phyloP scores from a whole-genome alignment of 2,329 filamentous ascomycete species.

The Ophiostoma montium region DNA sequence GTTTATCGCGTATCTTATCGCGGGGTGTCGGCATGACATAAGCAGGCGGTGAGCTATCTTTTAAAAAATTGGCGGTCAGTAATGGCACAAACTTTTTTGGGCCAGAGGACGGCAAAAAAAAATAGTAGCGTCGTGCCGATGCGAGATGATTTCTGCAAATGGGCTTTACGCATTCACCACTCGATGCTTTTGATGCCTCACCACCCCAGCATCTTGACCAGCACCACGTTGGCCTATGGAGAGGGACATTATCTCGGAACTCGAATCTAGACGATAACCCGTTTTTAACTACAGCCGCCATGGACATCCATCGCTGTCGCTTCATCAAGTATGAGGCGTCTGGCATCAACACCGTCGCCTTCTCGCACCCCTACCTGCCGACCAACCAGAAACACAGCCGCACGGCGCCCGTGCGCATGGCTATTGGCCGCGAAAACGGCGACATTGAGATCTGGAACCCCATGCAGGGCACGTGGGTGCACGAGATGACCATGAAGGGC shows the following conservation, averaged over 20 bases:
- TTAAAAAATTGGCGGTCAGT: not conserved
- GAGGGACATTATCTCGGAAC: not conserved
- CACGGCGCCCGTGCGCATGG: slow-evolving; percentile 56
- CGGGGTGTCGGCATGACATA: not conserved
- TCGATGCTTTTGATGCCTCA: not conserved
- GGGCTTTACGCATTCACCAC: not conserved
- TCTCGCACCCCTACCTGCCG: slow-evolving; percentile 57
- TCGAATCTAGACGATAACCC: no score
- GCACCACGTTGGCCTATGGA: not conserved
- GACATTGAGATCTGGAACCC: slow-evolving; percentile 98
- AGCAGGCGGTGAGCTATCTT: not conserved
- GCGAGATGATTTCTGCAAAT: not conserved
- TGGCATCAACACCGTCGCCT: slow-evolving; percentile 87
- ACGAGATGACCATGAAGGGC: slow-evolving; percentile 74
- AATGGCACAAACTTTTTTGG: not conserved
- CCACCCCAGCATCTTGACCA: not conserved
- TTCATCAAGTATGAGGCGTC: slow-evolving; percentile 88
- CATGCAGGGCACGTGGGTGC: slow-evolving; percentile 65
- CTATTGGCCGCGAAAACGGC: slow-evolving; percentile 83
- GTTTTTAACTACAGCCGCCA: slow-evolving; percentile 26
- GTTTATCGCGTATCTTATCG: not conserved
- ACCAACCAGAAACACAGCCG: slow-evolving; percentile 30
- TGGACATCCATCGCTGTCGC: slow-evolving; percentile 95
- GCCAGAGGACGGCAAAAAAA: slow-evolving; percentile 2
- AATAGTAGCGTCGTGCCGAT: not conserved